A percentile compares a stretch with the other conserved stretches of the same genome.
Conservation (phyloP, 2,329 filamentous ascomycete species). For the Neofusicoccum laricinum region DNA sequence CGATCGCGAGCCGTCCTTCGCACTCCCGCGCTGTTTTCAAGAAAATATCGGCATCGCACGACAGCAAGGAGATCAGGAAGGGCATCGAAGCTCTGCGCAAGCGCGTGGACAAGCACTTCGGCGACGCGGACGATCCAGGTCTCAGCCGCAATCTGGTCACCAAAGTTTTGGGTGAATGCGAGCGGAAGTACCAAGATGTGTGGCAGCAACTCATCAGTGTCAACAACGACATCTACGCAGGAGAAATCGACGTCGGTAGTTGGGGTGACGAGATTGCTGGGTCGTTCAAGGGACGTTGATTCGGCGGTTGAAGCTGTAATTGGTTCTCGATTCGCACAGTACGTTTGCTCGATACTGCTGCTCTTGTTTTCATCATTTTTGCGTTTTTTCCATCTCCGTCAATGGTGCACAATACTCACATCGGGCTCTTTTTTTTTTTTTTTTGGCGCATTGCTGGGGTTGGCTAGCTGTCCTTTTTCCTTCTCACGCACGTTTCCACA, state of each 20-base stretch:
- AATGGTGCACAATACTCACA: neutral
- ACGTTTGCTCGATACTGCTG: neutral
- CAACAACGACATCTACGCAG: conserved; percentile 45
- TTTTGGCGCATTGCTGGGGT: conserved; percentile 2
- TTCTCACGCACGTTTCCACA: neutral
- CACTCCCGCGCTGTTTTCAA: conserved; percentile 81
- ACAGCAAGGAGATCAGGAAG: conserved; percentile 79
- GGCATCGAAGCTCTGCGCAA: conserved; percentile 88
- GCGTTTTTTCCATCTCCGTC: neutral
- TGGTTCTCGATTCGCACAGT: neutral
- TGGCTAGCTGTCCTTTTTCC: neutral
- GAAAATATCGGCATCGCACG: conserved; percentile 78
- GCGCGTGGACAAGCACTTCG: conserved; percentile 95
- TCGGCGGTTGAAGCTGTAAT: neutral
- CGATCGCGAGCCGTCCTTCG: conserved; percentile 74
- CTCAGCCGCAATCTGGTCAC: conserved; percentile 58
- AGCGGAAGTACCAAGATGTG: conserved; percentile 53
- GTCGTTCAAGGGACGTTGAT: conserved; percentile 9
- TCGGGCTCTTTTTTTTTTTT: neutral
- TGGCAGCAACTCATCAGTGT: conserved; percentile 48
- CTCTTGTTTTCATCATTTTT: neutral
- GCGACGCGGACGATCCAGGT: conserved; percentile 74
- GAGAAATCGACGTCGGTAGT: conserved; percentile 41
- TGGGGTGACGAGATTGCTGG: conserved; percentile 16
- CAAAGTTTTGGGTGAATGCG: conserved; percentile 61